Evolutionary conservation across 768 basidiomycete species (phyloP), one percentile per base, ranked within the genome.

Genomic region (Sistotremastrum suecicum): DNA sequence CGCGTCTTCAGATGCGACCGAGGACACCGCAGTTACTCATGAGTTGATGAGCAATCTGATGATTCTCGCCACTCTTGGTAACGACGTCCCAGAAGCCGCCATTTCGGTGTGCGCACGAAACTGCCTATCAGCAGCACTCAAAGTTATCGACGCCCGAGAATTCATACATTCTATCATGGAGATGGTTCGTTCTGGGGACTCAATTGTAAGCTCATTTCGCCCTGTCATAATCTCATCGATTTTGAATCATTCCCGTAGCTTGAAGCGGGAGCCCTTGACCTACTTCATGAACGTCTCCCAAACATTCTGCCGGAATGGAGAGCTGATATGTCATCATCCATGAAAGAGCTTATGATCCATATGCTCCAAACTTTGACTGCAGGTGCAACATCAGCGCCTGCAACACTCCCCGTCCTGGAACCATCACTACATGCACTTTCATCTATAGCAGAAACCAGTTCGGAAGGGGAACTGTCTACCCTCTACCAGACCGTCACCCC

Each of bases 231-330:
- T 34, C 39, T 28, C 36, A 41, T 20, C 39, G 7, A 55, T 48
- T 36, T 41, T 42, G 7, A 47, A 44, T 35, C 30, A 2, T 28
- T 11, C n/a, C 28, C 7, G 10, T 52, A 86, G 83, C 65, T 80
- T 30, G 74, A 81, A 58, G 54, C 63, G 6, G 82, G 78, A 45
- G 83, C 83, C 7, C 69, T 95, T 32, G 74, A 75, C 34, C 67
- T 91, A 6, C 60, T 95, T 9, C 66, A 72, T 3, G 74, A 77
- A 37, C 76, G 86, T 34, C 62, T 94, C 1, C 69, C 74, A 0
- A 65, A 71, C 5, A 68, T 94, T 44, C 64, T 77, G 4, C 63
- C 70, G 6, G 65, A 68, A 20, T 63, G 73, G 40, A 78, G 92
- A 8, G 60, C 63, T 34, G 68, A 67, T 31, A 63, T 75, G 33